Conservation (phyloP, 495 filamentous ascomycete genomes). For the Venustampulla echinocandica region DNA sequence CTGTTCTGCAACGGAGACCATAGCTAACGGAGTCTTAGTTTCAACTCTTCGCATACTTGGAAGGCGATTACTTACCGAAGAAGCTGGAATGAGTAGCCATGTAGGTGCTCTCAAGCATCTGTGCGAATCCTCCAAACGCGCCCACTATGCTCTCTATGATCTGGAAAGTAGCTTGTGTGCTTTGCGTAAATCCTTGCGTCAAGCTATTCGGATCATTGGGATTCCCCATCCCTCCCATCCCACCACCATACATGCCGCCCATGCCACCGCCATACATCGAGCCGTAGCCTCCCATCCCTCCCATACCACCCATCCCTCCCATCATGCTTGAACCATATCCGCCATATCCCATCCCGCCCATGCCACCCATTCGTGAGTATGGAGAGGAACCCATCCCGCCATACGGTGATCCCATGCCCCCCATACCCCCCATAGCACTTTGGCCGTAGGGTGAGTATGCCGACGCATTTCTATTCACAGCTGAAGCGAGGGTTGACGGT, state of each 20-base stretch:
- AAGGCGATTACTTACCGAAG: constrained; percentile 62
- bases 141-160: constrained; percentile 98
- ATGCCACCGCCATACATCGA: constrained; percentile 40
- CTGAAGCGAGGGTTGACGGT: constrained; percentile 63
- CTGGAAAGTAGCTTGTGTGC: constrained; percentile 96
- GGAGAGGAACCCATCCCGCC: constrained; percentile 43
- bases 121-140: constrained; percentile 95
- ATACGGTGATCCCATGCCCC: constrained; percentile 48
- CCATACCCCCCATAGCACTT: no score
- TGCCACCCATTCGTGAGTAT: constrained; percentile 39
- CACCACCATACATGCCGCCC: constrained; percentile 42
- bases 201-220: constrained; percentile 90
- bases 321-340: constrained; percentile 12
- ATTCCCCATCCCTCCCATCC: constrained; percentile 56
- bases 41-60: constrained; percentile 18
- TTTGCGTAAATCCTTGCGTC: constrained; percentile 81
- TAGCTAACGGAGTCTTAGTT: constrained; percentile 59
- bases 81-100: constrained; percentile 99
- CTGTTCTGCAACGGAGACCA: constrained; percentile 97
- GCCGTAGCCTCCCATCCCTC: constrained; percentile 46
- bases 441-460: constrained; percentile 70
- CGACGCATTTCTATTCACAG: constrained; percentile 75
- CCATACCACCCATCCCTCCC: constrained; percentile 37
- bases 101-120: constrained; percentile 99
- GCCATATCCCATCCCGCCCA: constrained; percentile 30